Evolutionary conservation across 129 eudicot genomes (phyloP).

Genomic region (Rutidosis leptorrhynchoides): DNA sequence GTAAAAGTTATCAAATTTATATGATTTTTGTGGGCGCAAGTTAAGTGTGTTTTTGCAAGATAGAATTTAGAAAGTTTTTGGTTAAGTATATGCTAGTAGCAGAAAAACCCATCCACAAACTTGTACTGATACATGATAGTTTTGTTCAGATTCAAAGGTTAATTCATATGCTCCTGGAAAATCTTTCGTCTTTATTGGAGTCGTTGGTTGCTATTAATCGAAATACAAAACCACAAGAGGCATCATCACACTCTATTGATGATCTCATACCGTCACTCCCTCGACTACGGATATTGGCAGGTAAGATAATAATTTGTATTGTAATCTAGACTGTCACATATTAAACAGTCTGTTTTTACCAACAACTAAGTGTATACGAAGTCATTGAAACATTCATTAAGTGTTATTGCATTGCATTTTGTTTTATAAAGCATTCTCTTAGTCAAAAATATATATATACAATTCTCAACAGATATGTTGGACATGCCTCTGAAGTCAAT

Average conservation of each 20-base stretch:
- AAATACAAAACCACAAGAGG: slow-evolving; percentile 38
- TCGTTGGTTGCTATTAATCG: slow-evolving; percentile 48
- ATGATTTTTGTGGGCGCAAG: neutral
- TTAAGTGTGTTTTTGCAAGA: neutral
- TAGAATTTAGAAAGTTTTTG: neutral
- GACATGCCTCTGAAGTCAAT: slow-evolving; percentile 94
- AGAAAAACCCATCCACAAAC: neutral
- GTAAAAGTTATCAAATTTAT: neutral
- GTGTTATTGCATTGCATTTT: neutral
- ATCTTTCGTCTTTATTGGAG: slow-evolving; percentile 58
- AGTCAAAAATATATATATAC: neutral
- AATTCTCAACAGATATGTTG: slow-evolving; percentile 58
- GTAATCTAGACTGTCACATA: neutral
- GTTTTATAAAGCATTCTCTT: neutral
- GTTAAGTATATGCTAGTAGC: neutral
- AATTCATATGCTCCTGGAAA: slow-evolving; percentile 69
- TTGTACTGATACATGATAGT: neutral
- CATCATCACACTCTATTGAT: slow-evolving; percentile 32
- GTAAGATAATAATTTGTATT: slow-evolving; percentile 17
- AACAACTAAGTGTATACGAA: neutral
- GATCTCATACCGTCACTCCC: slow-evolving; percentile 57
- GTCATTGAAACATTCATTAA: neutral
- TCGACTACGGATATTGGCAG: slow-evolving; percentile 64
- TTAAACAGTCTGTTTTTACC: neutral
- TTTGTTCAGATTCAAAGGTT: slow-evolving; percentile 79